Evolutionary conservation across 2,329 filamentous ascomycete species (phyloP).

Genomic region (Sclerotinia trifoliorum): DNA sequence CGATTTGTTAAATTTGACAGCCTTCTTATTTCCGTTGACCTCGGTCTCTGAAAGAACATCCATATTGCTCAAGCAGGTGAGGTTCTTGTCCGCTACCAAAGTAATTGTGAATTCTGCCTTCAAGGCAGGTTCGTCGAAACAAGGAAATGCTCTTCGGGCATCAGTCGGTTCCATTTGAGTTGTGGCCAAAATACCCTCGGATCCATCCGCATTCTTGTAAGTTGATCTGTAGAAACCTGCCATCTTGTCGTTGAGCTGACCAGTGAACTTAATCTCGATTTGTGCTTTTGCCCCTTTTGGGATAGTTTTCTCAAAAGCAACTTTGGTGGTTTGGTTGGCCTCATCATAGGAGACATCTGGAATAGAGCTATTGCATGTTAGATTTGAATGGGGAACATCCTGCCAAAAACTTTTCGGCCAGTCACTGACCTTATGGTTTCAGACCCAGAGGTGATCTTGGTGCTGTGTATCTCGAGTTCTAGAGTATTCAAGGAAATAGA

Average conservation of each 20-base stretch:
- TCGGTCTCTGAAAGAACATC: constrained; percentile 80
- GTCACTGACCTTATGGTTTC: constrained; percentile 47
- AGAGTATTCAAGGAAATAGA: constrained; percentile 85
- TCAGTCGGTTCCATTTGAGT: constrained; percentile 97
- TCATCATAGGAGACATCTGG: constrained; percentile 72
- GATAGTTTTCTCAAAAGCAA: constrained; percentile 73
- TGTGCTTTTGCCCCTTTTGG: constrained; percentile 74
- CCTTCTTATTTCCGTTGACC: constrained; percentile 68
- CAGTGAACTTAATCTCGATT: constrained; percentile 75
- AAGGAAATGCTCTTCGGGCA: constrained; percentile 87
- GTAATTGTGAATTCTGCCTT: constrained; percentile 93
- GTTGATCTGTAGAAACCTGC: constrained; percentile 96
- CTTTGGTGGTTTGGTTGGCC: constrained; percentile 75
- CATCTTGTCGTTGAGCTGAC: constrained; percentile 88
- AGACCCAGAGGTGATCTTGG: constrained; percentile 64
- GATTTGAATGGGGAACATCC: constrained; percentile 25
- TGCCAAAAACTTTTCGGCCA: constrained; percentile 12
- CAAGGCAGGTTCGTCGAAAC: constrained; percentile 92
- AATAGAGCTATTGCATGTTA: constrained; percentile 52
- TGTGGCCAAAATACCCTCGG: constrained; percentile 78
- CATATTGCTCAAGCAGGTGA: constrained; percentile 97
- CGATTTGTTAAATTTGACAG: constrained; percentile 87
- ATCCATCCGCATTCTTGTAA: constrained; percentile 80
- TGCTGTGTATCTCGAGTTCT: constrained; percentile 78
- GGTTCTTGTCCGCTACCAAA: constrained; percentile 81